phyloP scores from a whole-genome alignment of 805 yeast species.

The Yamadazyma endophytica region DNA sequence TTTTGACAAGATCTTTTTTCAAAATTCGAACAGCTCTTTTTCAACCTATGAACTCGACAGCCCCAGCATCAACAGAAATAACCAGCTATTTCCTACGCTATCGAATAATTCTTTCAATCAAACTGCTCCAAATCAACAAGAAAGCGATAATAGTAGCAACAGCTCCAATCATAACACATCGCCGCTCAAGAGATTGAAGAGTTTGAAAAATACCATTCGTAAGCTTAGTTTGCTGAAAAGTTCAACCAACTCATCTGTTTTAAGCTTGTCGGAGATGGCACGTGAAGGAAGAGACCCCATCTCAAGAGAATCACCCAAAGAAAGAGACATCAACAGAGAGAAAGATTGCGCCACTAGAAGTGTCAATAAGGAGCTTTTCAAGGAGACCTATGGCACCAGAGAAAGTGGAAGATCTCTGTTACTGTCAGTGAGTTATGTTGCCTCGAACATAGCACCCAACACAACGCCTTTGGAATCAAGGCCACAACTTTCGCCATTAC shows the following conservation, averaged over 20 bases:
- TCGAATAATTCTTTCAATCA: constrained; percentile 5
- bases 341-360: too few relatives aligned
- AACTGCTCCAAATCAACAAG: neutral
- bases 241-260: too few relatives aligned
- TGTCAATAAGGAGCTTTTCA: too few relatives aligned
- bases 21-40: constrained; percentile 9
- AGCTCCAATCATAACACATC: constrained; percentile 9
- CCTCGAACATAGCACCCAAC: too few relatives aligned
- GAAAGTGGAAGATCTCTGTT: too few relatives aligned
- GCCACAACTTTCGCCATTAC: constrained; percentile 12
- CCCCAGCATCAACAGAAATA: constrained; percentile 18
- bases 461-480: too few relatives aligned
- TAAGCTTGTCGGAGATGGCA: too few relatives aligned
- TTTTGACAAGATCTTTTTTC: constrained; percentile 3
- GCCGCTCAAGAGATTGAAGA: constrained; percentile 34
- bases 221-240: constrained; percentile 27
- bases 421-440: too few relatives aligned
- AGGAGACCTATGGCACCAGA: too few relatives aligned
- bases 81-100: constrained; percentile 9
- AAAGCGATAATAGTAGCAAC: constrained; percentile 1
- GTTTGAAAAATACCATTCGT: constrained; percentile 35
- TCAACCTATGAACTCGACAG: constrained; percentile 23
- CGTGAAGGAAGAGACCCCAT: too few relatives aligned
- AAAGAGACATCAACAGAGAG: too few relatives aligned
- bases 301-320: too few relatives aligned